Percentiles rank a stretch among this genome's conserved stretches.
phyloP scores from a whole-genome alignment of 768 basidiomycete species.

The Tulasnella sp. region DNA sequence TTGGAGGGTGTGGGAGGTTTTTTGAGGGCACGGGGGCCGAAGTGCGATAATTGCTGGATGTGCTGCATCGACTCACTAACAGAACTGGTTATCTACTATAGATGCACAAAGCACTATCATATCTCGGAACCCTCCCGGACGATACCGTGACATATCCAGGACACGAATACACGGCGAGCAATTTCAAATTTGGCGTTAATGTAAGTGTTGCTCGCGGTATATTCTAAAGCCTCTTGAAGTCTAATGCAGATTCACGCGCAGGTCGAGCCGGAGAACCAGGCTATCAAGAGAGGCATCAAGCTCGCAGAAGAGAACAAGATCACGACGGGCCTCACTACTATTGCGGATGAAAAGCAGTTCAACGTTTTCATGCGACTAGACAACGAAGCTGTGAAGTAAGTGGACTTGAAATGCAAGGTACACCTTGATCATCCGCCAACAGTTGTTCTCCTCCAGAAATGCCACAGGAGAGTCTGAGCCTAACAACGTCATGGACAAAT shows the following conservation, averaged over 20 bases:
- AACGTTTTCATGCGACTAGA: slow-evolving; percentile 90
- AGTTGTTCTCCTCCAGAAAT: slow-evolving; percentile 41
- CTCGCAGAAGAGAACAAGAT: slow-evolving; percentile 56
- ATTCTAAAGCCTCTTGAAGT: neutral
- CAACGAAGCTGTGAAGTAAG: slow-evolving; percentile 60
- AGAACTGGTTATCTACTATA: slow-evolving; percentile 29
- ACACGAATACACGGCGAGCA: slow-evolving; percentile 85
- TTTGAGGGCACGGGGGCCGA: slow-evolving; percentile 78
- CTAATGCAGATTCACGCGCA: neutral
- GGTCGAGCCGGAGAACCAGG: slow-evolving; percentile 61
- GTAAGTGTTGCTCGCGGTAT: slow-evolving; percentile 2
- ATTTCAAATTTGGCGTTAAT: slow-evolving; percentile 57
- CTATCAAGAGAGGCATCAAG: slow-evolving; percentile 53
- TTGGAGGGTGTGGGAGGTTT: slow-evolving; percentile 84
- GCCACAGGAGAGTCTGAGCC: slow-evolving; percentile 48
- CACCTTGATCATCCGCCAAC: neutral
- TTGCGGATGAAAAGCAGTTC: slow-evolving; percentile 90
- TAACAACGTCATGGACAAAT: slow-evolving; percentile 62
- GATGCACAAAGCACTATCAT: slow-evolving; percentile 73
- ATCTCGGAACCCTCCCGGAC: slow-evolving; percentile 70
- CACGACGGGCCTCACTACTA: slow-evolving; percentile 80
- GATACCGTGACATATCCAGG: slow-evolving; percentile 81
- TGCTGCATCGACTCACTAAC: neutral
- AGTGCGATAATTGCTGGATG: neutral
- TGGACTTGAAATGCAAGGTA: slow-evolving; percentile 24